Conservation (phyloP, 2,329 filamentous ascomycete genomes). For the Diplocarpon mali region DNA sequence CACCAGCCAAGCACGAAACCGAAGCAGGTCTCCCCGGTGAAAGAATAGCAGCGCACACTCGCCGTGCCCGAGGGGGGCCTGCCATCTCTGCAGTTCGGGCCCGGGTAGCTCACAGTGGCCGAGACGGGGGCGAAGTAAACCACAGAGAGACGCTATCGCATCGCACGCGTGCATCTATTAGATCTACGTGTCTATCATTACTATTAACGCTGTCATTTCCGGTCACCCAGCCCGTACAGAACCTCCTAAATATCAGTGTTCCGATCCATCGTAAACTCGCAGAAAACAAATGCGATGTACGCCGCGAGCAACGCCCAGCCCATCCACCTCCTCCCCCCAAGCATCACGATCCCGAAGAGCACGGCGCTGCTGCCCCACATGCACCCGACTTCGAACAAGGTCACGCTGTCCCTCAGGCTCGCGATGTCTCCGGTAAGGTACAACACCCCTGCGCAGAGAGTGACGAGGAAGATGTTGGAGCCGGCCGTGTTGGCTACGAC, state of each 20-base stretch:
- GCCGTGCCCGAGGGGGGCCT: too few species aligned
- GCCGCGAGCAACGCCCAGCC: conserved; percentile 24
- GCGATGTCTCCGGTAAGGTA: conserved; percentile 25
- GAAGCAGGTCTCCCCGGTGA: too few species aligned
- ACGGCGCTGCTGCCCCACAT: conserved; percentile 22
- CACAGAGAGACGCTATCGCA: too few species aligned
- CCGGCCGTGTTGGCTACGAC: conserved; percentile 41
- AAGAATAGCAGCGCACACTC: too few species aligned
- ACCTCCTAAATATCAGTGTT: not conserved
- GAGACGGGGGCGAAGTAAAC: too few species aligned
- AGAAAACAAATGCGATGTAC: conserved; percentile 25
- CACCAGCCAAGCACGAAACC: too few species aligned
- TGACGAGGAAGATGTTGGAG: conserved; percentile 43
- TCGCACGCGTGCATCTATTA: too few species aligned
- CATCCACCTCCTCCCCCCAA: conserved; percentile 27
- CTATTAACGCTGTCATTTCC: too few species aligned
- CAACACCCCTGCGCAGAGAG: conserved; percentile 36
- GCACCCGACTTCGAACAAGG: conserved; percentile 24
- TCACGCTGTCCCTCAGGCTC: conserved; percentile 20
- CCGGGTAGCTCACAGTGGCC: too few species aligned
- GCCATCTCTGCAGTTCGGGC: too few species aligned
- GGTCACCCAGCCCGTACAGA: too few species aligned
- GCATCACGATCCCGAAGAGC: conserved; percentile 26
- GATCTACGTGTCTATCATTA: too few species aligned
- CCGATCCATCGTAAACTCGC: conserved; percentile 14